These are phyloP conservation scores for Neotropicomus parvogracilis DNA, from an alignment of 1,284 basidiomycete genomes.

Conservation along the genomic window DNA sequence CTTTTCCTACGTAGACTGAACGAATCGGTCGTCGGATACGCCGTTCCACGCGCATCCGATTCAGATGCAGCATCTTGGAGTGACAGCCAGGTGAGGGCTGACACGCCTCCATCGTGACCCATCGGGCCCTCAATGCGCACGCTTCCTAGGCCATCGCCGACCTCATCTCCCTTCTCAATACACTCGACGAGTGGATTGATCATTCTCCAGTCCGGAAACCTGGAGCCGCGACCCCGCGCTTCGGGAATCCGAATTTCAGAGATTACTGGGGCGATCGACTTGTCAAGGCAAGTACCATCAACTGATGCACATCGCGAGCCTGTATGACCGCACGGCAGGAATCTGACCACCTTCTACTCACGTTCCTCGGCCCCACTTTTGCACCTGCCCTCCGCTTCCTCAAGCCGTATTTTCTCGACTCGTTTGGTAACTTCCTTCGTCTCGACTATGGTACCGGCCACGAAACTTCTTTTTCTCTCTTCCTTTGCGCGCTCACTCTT, in stretches of 20 bases:
- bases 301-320: background rate
- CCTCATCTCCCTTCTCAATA: constrained; percentile 60
- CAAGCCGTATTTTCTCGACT: constrained; percentile 73
- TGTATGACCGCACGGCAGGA: constrained; percentile 42
- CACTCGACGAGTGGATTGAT: constrained; percentile 76
- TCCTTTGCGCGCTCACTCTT: constrained; percentile 66
- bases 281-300: constrained; percentile 56
- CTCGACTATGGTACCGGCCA: constrained; percentile 98
- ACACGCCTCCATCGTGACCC: background rate
- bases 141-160: constrained; percentile 43
- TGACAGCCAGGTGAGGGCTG: constrained; percentile 21
- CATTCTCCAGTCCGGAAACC: constrained; percentile 77
- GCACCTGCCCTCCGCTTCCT: constrained; percentile 54
- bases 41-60: constrained; percentile 37
- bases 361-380: constrained; percentile 48
- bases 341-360: constrained; percentile 52
- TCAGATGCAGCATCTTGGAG: constrained; percentile 8
- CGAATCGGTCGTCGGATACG: constrained; percentile 66
- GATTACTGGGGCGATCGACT: constrained; percentile 76
- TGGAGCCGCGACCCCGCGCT: constrained; percentile 66
- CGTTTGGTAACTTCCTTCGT: constrained; percentile 88
- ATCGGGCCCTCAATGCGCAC: constrained; percentile 14
- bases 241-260: constrained; percentile 92
- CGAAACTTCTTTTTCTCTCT: constrained; percentile 85
- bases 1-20: constrained; percentile 72